Conservation (phyloP, 2,329 filamentous ascomycete species). For the Bisporella sp. region DNA sequence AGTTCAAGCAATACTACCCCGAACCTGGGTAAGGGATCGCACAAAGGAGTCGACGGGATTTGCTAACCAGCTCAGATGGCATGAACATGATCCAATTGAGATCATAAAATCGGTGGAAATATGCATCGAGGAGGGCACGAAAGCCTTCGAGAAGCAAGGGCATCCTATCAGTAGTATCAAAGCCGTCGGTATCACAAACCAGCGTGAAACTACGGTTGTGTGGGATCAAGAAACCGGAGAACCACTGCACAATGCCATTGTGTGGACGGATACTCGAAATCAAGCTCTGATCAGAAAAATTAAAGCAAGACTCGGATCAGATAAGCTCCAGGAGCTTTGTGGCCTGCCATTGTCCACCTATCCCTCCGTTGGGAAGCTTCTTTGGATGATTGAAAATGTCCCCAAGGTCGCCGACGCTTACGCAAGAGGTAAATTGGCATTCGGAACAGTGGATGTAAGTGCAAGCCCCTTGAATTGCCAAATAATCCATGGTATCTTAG, state of each 20-base stretch:
- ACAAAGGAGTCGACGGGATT: not conserved
- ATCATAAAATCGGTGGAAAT: slow-evolving; percentile 67
- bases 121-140: slow-evolving; percentile 72
- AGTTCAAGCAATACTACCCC: slow-evolving; percentile 69
- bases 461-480: too few relatives aligned
- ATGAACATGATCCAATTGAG: slow-evolving; percentile 79
- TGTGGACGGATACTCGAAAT: slow-evolving; percentile 85
- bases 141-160: slow-evolving; percentile 64
- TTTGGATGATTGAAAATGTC: slow-evolving; percentile 73
- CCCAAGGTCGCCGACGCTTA: slow-evolving; percentile 66
- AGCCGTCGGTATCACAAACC: slow-evolving; percentile 73
- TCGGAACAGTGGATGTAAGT: slow-evolving; percentile 59
- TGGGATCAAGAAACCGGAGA: slow-evolving; percentile 80
- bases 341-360: slow-evolving; percentile 85
- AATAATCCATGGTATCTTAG: too few relatives aligned
- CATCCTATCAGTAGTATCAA: slow-evolving; percentile 62
- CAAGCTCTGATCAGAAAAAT: slow-evolving; percentile 66
- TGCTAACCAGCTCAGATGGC: slow-evolving; percentile 55
- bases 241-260: slow-evolving; percentile 76
- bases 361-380: slow-evolving; percentile 76
- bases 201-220: slow-evolving; percentile 79
- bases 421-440: slow-evolving; percentile 67
- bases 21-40: slow-evolving; percentile 57
- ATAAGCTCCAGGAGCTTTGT: slow-evolving; percentile 62
- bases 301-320: slow-evolving; percentile 59